These are phyloP conservation scores for Sphaerulina musiva DNA, from an alignment of 2,329 filamentous ascomycete species.

Conservation along the genomic window DNA sequence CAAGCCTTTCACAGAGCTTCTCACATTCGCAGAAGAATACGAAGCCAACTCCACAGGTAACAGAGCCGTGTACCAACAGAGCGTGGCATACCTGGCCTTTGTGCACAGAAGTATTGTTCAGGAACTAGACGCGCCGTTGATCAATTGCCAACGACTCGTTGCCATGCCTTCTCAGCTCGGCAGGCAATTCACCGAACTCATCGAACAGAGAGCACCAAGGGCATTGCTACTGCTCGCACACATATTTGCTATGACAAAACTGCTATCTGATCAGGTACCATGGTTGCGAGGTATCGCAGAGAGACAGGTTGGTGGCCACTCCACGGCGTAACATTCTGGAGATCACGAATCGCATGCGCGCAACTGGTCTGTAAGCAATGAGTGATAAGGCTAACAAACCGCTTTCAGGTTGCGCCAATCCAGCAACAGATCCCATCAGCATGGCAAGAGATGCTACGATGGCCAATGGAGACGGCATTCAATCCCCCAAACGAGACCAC, in stretches of 20 bases:
- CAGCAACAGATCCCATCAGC: neutral
- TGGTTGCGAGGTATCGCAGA: constrained; percentile 26
- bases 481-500: neutral
- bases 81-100: constrained; percentile 22
- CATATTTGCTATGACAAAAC: constrained; percentile 24
- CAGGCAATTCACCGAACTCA: constrained; percentile 21
- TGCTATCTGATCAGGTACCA: constrained; percentile 20
- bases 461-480: constrained; percentile 20
- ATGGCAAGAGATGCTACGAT: constrained; percentile 17
- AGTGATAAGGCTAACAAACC: no score
- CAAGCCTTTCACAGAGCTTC: constrained; percentile 22
- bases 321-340: no score
- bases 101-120: constrained; percentile 23
- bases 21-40: constrained; percentile 22
- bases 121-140: constrained; percentile 16
- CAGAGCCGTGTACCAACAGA: constrained; percentile 18
- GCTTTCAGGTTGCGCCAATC: neutral
- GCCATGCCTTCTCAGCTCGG: constrained; percentile 26
- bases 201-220: constrained; percentile 21
- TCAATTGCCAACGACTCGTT: constrained; percentile 22
- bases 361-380: no score
- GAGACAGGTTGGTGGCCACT: constrained; percentile 2
- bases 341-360: no score
- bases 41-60: constrained; percentile 19
- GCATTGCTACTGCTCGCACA: constrained; percentile 24